Evolutionary conservation across 176 grass and related monocot species (phyloP), one percentile per base, ranked within the genome.

Genomic region (Stipa capillata): DNA sequence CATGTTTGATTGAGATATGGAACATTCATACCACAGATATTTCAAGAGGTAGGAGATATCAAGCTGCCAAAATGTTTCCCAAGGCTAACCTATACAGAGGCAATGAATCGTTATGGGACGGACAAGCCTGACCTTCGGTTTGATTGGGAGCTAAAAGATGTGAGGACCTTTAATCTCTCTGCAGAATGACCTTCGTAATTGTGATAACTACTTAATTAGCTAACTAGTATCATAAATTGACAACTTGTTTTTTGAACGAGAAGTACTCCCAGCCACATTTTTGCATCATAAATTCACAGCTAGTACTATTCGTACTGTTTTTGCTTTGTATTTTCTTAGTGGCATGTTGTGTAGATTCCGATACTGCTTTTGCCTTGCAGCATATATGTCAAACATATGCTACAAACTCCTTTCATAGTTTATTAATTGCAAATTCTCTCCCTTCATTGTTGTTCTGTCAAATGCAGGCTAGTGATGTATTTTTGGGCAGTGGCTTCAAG

Each of bases 71-170:
- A 95, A 44, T 86, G 84, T 68, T 99, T 99, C 68, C 92, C 90
- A 72, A 91, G 90, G 74, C 43, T 99, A 75, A 99, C 90, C 4
- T 99, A 95, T 89, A 33, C 72, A 3, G 92, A 99, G 50, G 92
- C 96, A 65, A 93, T 99, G 88, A 86, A 77, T 48, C 92, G 88
- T 50, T 99, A 95, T 69, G 92, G 96, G 31, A 95, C 96, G 62
- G 96, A 99, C 54, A 91, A 90, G 50, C 96, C 96, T 64, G 96
- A 99, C 57, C 96, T 99, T 85, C 92, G 96, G 5, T 99, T 99
- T 49, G 82, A 81, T 44, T 89, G 91, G 76, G 87, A 95, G 84
- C 74, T 99, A n/a, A 99, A 89, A 89, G 78, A 99, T 95, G 96
- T 95, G 85, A 88, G 87, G 24, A 35, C 36, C 7, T 74, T 48